Percentiles rank a stretch among this genome's conserved stretches.
Conservation (phyloP, 768 basidiomycete species). For the Leucogyrophana mollusca region DNA sequence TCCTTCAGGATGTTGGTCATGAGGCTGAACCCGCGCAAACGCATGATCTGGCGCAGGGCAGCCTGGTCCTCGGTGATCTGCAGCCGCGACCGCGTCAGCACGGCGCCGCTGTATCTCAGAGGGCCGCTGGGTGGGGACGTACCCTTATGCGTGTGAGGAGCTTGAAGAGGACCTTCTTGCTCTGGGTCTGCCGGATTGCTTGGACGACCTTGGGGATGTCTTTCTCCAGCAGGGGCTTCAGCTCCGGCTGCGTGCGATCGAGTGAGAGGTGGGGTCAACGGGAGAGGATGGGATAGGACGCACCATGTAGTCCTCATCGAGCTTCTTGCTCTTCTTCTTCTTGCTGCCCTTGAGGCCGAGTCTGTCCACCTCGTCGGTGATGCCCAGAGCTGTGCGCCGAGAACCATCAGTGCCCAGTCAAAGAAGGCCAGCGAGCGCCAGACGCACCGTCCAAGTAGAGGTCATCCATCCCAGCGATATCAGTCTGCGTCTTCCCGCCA, state of each 20-base stretch:
- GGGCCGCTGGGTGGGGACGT: neutral
- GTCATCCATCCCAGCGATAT: constrained; percentile 92
- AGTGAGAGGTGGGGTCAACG: constrained; percentile 1
- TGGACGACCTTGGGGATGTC: constrained; percentile 92
- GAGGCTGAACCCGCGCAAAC: constrained; percentile 87
- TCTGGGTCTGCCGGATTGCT: constrained; percentile 85
- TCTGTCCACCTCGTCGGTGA: constrained; percentile 84
- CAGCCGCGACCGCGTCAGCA: too few species aligned
- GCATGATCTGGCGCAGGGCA: constrained; percentile 81
- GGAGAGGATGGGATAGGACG: constrained; percentile 16
- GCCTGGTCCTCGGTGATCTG: constrained; percentile 85
- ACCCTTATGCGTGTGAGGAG: constrained; percentile 86
- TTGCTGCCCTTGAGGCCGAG: constrained; percentile 83
- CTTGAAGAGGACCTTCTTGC: constrained; percentile 77
- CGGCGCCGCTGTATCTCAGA: too few species aligned
- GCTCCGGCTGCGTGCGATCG: constrained; percentile 53
- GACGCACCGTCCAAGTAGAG: constrained; percentile 84
- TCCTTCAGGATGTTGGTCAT: constrained; percentile 90
- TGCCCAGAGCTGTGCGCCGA: constrained; percentile 72
- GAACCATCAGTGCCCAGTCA: neutral
- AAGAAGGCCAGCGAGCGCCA: constrained; percentile 1
- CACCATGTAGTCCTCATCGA: constrained; percentile 93
- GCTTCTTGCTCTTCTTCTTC: constrained; percentile 88
- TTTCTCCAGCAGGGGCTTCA: constrained; percentile 71
- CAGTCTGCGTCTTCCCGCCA: constrained; percentile 98